A percentile compares a stretch with the other conserved stretches of the same genome.
Evolutionary conservation across 2,329 filamentous ascomycete species (phyloP).

Genomic region (Scedosporium minutisporum): DNA sequence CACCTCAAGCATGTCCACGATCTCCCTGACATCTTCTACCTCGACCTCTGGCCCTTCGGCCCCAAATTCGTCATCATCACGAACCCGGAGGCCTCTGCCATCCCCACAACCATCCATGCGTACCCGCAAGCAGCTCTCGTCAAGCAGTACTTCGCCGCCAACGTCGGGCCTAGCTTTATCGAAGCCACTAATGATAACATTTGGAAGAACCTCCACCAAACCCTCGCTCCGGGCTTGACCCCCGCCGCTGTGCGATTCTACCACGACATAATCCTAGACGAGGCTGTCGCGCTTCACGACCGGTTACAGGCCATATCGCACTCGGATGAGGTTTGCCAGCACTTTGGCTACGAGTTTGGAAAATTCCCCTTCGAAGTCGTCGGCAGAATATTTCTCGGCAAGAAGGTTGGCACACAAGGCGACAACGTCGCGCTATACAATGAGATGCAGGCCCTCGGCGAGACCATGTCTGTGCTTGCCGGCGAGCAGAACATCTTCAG

Average conservation of each 20-base stretch:
- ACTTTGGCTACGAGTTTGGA: slow-evolving; percentile 11
- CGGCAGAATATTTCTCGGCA: slow-evolving; percentile 14
- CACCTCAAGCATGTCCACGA: slow-evolving; percentile 14
- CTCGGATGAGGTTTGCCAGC: slow-evolving; percentile 7
- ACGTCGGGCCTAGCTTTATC: slow-evolving; percentile 15
- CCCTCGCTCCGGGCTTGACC: slow-evolving; percentile 19
- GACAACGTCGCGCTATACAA: slow-evolving; percentile 12
- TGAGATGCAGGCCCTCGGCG: slow-evolving; percentile 5
- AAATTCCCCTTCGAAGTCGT: slow-evolving; percentile 17
- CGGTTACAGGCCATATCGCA: slow-evolving; percentile 8
- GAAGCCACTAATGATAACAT: slow-evolving; percentile 16
- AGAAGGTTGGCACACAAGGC: slow-evolving; percentile 13
- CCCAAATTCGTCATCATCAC: slow-evolving; percentile 17
- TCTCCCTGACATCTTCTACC: slow-evolving; percentile 21
- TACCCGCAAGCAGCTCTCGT: slow-evolving; percentile 14
- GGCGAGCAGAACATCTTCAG: not conserved
- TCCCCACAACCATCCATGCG: slow-evolving; percentile 14
- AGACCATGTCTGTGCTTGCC: slow-evolving; percentile 7
- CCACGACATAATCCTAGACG: slow-evolving; percentile 15
- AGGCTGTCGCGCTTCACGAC: slow-evolving; percentile 14
- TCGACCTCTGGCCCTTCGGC: slow-evolving; percentile 20
- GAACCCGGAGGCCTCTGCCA: slow-evolving; percentile 16
- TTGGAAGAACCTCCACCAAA: slow-evolving; percentile 20
- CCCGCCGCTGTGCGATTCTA: slow-evolving; percentile 15
- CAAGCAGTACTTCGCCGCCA: slow-evolving; percentile 13